Conservation (phyloP, 2,329 filamentous ascomycete genomes). For the Endocalyx cinctus region DNA sequence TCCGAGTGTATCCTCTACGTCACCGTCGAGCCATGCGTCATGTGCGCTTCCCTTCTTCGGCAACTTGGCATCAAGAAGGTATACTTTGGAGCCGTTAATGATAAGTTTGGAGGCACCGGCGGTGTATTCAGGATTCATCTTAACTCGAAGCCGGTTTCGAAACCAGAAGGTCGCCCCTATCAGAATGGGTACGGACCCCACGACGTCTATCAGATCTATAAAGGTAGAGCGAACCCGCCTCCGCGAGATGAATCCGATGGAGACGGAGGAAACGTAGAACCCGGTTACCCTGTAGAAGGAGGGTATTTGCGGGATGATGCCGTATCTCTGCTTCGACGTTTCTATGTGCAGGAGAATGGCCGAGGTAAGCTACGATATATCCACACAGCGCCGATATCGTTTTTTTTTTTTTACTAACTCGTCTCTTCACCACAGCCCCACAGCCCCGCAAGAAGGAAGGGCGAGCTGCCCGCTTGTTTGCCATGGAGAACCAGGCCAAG, state of each 20-base stretch:
- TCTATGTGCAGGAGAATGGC: constrained; percentile 97
- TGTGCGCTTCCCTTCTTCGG: constrained; percentile 90
- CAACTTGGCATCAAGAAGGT: constrained; percentile 86
- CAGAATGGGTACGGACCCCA: constrained; percentile 27
- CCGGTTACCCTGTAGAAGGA: constrained; percentile 75
- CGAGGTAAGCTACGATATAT: constrained; percentile 68
- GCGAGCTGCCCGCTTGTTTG: constrained; percentile 27
- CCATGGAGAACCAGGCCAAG: constrained; percentile 24
- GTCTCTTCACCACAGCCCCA: constrained; percentile 18
- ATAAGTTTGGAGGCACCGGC: constrained; percentile 94
- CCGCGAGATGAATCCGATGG: constrained; percentile 33
- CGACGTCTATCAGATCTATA: constrained; percentile 22
- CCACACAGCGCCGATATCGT: no score
- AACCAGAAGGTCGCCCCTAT: constrained; percentile 21
- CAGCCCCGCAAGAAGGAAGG: constrained; percentile 33
- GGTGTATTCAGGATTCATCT: constrained; percentile 84
- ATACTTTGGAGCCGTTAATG: constrained; percentile 92
- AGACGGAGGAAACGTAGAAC: constrained; percentile 67
- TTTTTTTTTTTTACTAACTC: constrained; percentile 9
- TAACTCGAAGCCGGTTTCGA: constrained; percentile 43
- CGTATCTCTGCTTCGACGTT: constrained; percentile 84
- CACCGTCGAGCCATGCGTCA: constrained; percentile 96
- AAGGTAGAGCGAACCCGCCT: constrained; percentile 36
- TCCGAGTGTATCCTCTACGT: constrained; percentile 79
- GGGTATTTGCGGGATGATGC: constrained; percentile 89